phyloP scores from a whole-genome alignment of 1,284 basidiomycete species.

The Trametes polyzona region DNA sequence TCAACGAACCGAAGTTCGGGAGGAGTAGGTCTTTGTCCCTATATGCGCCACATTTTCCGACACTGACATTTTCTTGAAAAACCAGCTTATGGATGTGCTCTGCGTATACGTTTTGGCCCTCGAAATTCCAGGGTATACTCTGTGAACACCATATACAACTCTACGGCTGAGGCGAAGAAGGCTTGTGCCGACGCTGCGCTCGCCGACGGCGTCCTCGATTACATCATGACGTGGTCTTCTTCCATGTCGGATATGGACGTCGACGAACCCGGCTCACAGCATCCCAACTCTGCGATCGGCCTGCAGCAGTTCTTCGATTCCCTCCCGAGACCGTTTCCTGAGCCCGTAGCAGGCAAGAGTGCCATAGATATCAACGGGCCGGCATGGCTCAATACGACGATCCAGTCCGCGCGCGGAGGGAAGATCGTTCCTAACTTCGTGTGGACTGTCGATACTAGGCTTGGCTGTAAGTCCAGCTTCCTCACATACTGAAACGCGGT shows the following conservation, averaged over 20 bases:
- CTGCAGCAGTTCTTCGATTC: constrained; percentile 61
- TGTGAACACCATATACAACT: constrained; percentile 46
- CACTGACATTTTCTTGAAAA: background rate
- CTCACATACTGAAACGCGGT: constrained; percentile 4
- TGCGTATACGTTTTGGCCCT: constrained; percentile 54
- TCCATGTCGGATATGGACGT: constrained; percentile 38
- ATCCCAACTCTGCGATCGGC: constrained; percentile 30
- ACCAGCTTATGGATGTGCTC: constrained; percentile 56
- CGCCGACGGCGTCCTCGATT: constrained; percentile 54
- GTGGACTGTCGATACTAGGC: constrained; percentile 45
- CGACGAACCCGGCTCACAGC: constrained; percentile 10
- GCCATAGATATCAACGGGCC: constrained; percentile 55
- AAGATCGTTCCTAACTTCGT: constrained; percentile 48
- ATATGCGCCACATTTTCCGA: background rate
- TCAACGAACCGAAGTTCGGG: constrained; percentile 48
- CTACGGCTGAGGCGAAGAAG: constrained; percentile 47
- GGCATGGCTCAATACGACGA: constrained; percentile 53
- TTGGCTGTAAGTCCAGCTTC: constrained; percentile 43
- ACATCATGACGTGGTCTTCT: constrained; percentile 56
- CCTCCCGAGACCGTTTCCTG: constrained; percentile 62
- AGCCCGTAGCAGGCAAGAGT: constrained; percentile 46
- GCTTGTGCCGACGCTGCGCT: constrained; percentile 58
- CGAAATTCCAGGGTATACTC: constrained; percentile 54
- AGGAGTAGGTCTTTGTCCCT: constrained; percentile 43
- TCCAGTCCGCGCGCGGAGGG: constrained; percentile 55